phyloP scores from a whole-genome alignment of 1,284 basidiomycete genomes.

The Malassezia pachydermatis region DNA sequence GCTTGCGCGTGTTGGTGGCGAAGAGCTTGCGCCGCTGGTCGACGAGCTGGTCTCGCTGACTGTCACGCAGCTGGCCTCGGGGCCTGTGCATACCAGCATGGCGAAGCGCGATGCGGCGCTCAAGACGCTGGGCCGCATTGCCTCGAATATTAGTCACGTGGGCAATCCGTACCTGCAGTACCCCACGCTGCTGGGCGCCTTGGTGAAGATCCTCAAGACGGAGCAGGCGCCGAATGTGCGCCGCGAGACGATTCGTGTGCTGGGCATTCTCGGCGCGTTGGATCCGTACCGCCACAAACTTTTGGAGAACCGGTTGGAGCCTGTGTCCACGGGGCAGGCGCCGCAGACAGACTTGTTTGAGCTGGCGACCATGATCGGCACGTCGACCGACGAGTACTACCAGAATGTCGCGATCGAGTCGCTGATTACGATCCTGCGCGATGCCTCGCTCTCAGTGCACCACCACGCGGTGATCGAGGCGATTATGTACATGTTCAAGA shows the following conservation, averaged over 20 bases:
- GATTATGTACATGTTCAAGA: constrained; percentile 98
- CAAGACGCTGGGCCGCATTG: constrained; percentile 85
- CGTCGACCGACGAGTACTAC: constrained; percentile 74
- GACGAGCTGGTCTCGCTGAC: constrained; percentile 81
- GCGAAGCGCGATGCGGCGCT: constrained; percentile 73
- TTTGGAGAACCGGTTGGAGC: constrained; percentile 65
- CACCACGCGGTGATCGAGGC: constrained; percentile 86
- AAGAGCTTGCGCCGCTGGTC: constrained; percentile 74
- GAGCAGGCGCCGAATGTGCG: constrained; percentile 62
- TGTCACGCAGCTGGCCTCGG: constrained; percentile 72
- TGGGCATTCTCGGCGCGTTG: constrained; percentile 92
- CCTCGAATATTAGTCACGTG: constrained; percentile 89
- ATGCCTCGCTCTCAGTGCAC: constrained; percentile 49
- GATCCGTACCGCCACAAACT: constrained; percentile 86
- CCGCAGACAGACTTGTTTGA: constrained; percentile 53
- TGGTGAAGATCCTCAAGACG: constrained; percentile 75
- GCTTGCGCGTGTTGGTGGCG: constrained; percentile 81
- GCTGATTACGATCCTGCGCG: constrained; percentile 76
- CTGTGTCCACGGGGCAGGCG: constrained; percentile 52
- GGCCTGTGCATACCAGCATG: constrained; percentile 25
- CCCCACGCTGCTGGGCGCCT: constrained; percentile 74
- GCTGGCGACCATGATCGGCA: constrained; percentile 52
- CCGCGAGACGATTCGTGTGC: constrained; percentile 78
- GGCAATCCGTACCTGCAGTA: constrained; percentile 82
- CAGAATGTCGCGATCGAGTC: constrained; percentile 90